Evolutionary conservation across 1,139 yeast species (phyloP), one percentile per base, ranked within the genome.

Genomic region (Pichia sp.): DNA sequence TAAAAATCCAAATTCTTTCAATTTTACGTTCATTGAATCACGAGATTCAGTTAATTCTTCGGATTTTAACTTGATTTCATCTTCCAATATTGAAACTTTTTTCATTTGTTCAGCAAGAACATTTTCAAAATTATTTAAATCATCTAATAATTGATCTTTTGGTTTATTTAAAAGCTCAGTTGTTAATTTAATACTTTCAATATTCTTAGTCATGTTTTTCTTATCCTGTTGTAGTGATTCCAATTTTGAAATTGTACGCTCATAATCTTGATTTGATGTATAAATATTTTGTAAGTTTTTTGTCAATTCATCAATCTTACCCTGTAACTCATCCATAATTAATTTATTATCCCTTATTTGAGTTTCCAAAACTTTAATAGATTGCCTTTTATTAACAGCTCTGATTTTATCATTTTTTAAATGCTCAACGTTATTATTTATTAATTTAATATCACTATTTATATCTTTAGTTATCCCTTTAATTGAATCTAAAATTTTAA

Each of bases 401-500:
- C 95, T 74, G 35, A 79, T 83, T 58, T 79, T 81, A 61, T 92
- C 97, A 11, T 76, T 70, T 57, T 79, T 77, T 51, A 88, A 69
- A 64, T 87, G 94, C 48, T 80, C 81, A 0, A 87, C 95, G 33
- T 86, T 79, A 58, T 86, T 89, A 54, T 84, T 83, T 44, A 88
- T 73, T 27, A 90, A 65, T 60, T 84, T 86, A 44, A 87, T 84
- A 52, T 88, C 94, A 1, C 74, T 71, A 5, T 80, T 68, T 78
- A 88, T 79, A 46, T 88, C 95, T 60, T 89, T 90, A 50, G 87
- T 78, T 43, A 89, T 78, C 0, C 66, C 64, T 63, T 89, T 90
- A 60, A 94, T 74, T 52, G 78, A 81, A 51, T 90, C 97, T 43
- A 92, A 70, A 1, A 95, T 96, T 62, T 87, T 90, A 1, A 97